Percentiles rank a stretch among this genome's conserved stretches.
These are phyloP conservation scores for Salix purpurea DNA, from an alignment of 345 rosid genomes.

Conservation along the genomic window DNA sequence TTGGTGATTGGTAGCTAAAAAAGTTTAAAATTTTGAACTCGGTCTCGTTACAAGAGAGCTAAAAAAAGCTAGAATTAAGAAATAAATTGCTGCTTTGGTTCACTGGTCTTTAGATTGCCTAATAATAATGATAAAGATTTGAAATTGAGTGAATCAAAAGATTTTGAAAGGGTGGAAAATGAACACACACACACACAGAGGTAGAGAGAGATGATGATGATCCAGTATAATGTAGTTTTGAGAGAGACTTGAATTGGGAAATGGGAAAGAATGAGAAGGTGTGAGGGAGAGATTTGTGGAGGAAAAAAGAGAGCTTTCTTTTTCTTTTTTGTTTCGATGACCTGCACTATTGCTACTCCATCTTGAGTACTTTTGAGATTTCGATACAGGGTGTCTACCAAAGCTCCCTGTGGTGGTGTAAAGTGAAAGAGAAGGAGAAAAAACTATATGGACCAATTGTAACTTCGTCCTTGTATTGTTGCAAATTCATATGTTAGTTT, in stretches of 20 bases:
- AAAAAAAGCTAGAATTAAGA: not conserved
- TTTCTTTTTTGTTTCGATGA: not conserved
- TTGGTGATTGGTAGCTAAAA: not conserved
- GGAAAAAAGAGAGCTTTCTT: not conserved
- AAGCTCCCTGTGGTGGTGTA: not conserved
- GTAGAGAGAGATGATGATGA: not conserved
- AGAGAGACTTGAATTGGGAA: constrained; percentile 2
- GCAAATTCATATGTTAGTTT: not conserved
- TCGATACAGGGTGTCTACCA: not conserved
- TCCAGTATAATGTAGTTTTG: not conserved
- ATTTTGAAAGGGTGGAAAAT: not conserved
- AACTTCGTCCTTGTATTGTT: not conserved
- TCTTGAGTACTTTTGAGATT: not conserved
- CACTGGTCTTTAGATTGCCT: constrained; percentile 4
- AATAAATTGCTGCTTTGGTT: not conserved
- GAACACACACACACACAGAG: no score
- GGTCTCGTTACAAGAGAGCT: not conserved
- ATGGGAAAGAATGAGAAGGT: constrained; percentile 1
- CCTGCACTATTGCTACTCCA: not conserved
- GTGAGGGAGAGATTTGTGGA: not conserved
- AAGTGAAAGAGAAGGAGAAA: not conserved
- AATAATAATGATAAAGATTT: constrained; percentile 8
- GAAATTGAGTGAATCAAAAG: not conserved
- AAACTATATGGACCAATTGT: not conserved
- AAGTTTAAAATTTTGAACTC: not conserved